These are phyloP conservation scores for Dactylella cylindrospora DNA, from an alignment of 2,329 filamentous ascomycete species.

Conservation along the genomic window DNA sequence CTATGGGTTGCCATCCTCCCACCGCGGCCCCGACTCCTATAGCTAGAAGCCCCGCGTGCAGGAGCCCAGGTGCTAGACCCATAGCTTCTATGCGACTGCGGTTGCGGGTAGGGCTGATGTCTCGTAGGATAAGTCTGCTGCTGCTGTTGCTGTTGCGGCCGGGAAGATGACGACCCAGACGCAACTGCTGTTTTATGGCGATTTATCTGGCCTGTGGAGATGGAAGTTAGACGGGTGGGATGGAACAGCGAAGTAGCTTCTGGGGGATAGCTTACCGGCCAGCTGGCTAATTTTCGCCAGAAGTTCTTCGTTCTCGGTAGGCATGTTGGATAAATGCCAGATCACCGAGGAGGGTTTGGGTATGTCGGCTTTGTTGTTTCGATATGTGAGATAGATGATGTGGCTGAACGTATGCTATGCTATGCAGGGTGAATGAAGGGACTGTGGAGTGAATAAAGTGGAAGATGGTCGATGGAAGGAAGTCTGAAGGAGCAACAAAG, in stretches of 20 bases:
- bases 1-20: slow-evolving; percentile 30
- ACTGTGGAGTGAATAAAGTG: background rate
- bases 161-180: slow-evolving; percentile 6
- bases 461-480: background rate
- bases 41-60: slow-evolving; percentile 14
- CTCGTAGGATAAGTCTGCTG: slow-evolving; percentile 43
- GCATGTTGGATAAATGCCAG: slow-evolving; percentile 49
- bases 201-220: slow-evolving; percentile 71
- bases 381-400: slow-evolving; percentile 2
- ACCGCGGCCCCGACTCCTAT: slow-evolving; percentile 25
- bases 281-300: slow-evolving; percentile 61
- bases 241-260: slow-evolving; percentile 10
- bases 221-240: slow-evolving; percentile 13
- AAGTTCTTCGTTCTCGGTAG: slow-evolving; percentile 61
- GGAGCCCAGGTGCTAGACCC: slow-evolving; percentile 19
- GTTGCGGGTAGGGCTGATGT: slow-evolving; percentile 41
- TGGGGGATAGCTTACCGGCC: slow-evolving; percentile 55
- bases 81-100: slow-evolving; percentile 25
- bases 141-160: slow-evolving; percentile 55
- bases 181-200: slow-evolving; percentile 63
- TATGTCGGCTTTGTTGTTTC: too few species aligned
- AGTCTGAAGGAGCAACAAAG: slow-evolving; percentile 6
- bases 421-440: slow-evolving; percentile 4
- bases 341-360: too few species aligned
- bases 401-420: background rate